phyloP scores from a whole-genome alignment of 2,329 filamentous ascomycete species.

The Aspergillus melleus region DNA sequence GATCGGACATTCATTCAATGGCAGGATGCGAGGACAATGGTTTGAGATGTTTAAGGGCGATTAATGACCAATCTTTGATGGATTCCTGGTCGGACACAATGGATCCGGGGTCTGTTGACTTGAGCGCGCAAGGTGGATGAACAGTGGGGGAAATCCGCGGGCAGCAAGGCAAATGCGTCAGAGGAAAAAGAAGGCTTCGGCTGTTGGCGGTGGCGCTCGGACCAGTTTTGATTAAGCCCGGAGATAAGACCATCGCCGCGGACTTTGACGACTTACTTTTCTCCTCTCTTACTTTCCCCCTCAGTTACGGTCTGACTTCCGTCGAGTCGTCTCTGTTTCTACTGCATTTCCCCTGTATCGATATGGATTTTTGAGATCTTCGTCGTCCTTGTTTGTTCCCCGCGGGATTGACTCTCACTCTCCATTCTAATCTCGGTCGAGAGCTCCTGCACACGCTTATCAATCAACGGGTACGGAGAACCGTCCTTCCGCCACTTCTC shows the following conservation, averaged over 20 bases:
- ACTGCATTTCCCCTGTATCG: background rate
- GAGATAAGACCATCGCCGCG: constrained; percentile 16
- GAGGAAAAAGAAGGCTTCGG: constrained; percentile 21
- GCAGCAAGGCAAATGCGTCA: constrained; percentile 17
- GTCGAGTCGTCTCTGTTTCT: background rate
- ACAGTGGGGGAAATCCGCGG: background rate
- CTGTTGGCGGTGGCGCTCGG: constrained; percentile 26
- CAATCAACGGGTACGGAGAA: constrained; percentile 15
- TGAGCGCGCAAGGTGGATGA: background rate
- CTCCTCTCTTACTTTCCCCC: background rate
- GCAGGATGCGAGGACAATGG: background rate
- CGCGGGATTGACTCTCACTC: background rate
- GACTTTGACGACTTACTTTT: background rate
- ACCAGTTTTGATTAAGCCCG: constrained; percentile 10
- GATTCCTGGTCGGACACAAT: background rate
- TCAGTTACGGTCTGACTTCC: background rate
- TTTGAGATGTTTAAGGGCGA: background rate
- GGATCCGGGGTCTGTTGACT: background rate
- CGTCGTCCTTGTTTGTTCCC: background rate
- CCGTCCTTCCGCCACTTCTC: constrained; percentile 4
- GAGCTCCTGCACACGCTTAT: constrained; percentile 15
- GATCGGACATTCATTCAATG: constrained; percentile 28
- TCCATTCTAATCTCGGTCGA: background rate
- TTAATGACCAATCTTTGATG: background rate
- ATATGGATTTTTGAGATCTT: background rate